A percentile compares a stretch with the other conserved stretches of the same genome.
phyloP scores from a whole-genome alignment of 257 asterid species.

The Forsythia viridissima region DNA sequence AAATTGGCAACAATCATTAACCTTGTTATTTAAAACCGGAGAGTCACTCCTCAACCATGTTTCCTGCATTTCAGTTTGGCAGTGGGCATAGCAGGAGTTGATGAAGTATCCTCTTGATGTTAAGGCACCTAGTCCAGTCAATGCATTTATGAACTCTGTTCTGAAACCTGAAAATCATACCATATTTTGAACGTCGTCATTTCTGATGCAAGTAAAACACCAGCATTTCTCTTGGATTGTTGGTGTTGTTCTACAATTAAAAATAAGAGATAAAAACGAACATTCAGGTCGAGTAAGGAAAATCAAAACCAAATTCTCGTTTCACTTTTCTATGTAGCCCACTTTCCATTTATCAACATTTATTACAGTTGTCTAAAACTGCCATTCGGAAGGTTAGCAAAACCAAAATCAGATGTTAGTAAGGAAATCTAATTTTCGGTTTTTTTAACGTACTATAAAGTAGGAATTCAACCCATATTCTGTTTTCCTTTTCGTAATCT shows the following conservation, averaged over 20 bases:
- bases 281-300: neutral
- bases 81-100: conserved; percentile 82
- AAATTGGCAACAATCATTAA: neutral
- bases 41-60: conserved; percentile 63
- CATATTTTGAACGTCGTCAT: neutral
- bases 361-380: neutral
- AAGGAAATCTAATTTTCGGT: neutral
- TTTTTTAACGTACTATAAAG: no score
- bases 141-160: conserved; percentile 44
- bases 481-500: neutral
- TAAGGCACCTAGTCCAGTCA: conserved; percentile 47
- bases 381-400: neutral
- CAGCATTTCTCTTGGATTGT: neutral
- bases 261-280: neutral
- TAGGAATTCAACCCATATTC: neutral
- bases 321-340: neutral
- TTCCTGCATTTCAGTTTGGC: conserved; percentile 73
- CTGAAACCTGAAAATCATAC: conserved; percentile 45
- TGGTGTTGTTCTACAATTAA: neutral
- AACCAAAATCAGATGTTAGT: neutral
- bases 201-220: no score
- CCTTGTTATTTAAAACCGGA: conserved; percentile 60
- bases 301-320: neutral
- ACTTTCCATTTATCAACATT: neutral
- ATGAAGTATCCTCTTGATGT: conserved; percentile 67